phyloP scores from a whole-genome alignment of 1,284 basidiomycete species.

The Stereum hirsutum region DNA sequence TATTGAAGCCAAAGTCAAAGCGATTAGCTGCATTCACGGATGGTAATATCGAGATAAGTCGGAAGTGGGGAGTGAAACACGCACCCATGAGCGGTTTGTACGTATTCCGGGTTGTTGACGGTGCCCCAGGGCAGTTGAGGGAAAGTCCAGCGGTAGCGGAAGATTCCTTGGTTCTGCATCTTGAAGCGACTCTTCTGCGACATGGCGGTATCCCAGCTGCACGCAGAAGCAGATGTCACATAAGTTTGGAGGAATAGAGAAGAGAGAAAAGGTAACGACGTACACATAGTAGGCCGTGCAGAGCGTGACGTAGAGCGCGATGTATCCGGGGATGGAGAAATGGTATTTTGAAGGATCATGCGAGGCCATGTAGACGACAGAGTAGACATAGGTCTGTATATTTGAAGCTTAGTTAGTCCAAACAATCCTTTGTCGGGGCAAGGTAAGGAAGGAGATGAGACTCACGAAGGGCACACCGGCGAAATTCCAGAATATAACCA shows the following conservation, averaged over 20 bases:
- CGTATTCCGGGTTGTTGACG: conserved; percentile 84
- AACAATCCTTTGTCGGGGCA: too few relatives aligned
- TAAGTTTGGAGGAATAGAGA: neutral
- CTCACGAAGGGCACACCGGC: conserved; percentile 84
- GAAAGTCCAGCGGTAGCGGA: conserved; percentile 84
- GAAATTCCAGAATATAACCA: conserved; percentile 98
- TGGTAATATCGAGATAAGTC: too few relatives aligned
- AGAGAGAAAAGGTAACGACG: too few relatives aligned
- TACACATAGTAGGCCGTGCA: conserved; percentile 82
- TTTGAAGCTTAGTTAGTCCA: conserved; percentile 7
- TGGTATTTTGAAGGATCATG: conserved; percentile 83
- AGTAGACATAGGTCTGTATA: conserved; percentile 90
- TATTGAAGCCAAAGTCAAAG: too few relatives aligned
- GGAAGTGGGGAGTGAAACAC: conserved; percentile 12
- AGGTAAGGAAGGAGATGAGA: conserved; percentile 5
- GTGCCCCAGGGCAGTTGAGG: conserved; percentile 86
- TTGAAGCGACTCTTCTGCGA: conserved; percentile 97
- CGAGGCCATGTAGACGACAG: conserved; percentile 96
- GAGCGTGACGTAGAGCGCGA: conserved; percentile 68
- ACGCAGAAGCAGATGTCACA: conserved; percentile 10
- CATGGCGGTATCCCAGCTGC: conserved; percentile 90
- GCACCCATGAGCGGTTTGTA: conserved; percentile 90
- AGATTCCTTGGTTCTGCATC: conserved; percentile 91
- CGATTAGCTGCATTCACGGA: too few relatives aligned
- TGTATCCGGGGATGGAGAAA: conserved; percentile 74